Conservation (phyloP, 306 rosid species). For the Cajanus cajan region DNA sequence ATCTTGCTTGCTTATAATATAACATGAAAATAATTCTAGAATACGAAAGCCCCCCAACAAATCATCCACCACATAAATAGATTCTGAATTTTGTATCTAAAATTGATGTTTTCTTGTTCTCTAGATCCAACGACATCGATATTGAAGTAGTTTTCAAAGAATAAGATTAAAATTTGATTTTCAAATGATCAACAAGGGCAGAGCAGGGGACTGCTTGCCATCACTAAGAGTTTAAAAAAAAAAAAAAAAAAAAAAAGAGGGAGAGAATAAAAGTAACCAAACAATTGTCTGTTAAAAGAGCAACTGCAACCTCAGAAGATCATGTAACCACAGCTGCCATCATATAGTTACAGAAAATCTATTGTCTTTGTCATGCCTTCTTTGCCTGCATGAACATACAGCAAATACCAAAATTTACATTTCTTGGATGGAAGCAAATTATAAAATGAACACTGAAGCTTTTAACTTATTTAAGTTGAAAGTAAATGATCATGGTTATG, state of each 20-base stretch:
- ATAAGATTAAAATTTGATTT: conserved; percentile 6
- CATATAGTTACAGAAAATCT: conserved; percentile 29
- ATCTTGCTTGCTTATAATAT: not conserved
- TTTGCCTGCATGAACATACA: conserved; percentile 50
- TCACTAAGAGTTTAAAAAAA: not conserved
- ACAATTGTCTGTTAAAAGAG: not conserved
- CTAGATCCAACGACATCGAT: not conserved
- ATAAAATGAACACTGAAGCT: not conserved
- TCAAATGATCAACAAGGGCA: not conserved
- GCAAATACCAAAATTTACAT: not conserved
- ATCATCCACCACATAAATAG: not conserved
- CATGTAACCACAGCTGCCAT: conserved; percentile 26
- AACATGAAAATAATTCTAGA: conserved; percentile 13
- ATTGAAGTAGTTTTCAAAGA: conserved; percentile 23
- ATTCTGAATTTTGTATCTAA: not conserved
- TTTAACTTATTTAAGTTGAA: not conserved
- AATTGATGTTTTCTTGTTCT: conserved; percentile 18
- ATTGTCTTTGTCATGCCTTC: conserved; percentile 37
- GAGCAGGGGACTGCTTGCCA: not conserved
- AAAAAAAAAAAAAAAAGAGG: too few species aligned
- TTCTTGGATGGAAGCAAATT: not conserved
- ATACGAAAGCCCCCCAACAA: not conserved
- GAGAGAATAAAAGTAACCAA: not conserved
- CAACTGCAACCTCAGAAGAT: conserved; percentile 36
- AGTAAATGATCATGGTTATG: not conserved